A percentile compares a stretch with the other conserved stretches of the same genome.
phyloP scores from a whole-genome alignment of 495 filamentous ascomycete species.

The Xylaria palmicola region DNA sequence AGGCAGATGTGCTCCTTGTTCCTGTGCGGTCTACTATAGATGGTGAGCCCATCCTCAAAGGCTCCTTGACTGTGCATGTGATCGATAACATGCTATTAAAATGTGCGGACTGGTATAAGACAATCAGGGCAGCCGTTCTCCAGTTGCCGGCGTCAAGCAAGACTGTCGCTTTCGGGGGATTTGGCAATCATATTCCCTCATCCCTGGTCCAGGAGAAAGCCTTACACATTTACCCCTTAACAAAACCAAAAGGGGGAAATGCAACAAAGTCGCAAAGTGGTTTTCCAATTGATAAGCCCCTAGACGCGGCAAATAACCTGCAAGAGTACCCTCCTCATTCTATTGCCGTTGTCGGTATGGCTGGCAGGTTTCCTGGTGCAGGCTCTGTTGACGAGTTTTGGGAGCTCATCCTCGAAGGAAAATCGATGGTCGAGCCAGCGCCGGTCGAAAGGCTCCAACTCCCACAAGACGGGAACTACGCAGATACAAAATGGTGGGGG shows the following conservation, averaged over 20 bases:
- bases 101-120: not conserved
- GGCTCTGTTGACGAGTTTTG: slow-evolving; percentile 29
- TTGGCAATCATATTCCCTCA: slow-evolving; percentile 1
- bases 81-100: not conserved
- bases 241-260: not conserved
- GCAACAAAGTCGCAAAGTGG: not conserved
- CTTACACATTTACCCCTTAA: not conserved
- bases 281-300: not conserved
- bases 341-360: slow-evolving; percentile 50
- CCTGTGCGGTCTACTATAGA: slow-evolving; percentile 19
- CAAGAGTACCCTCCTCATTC: slow-evolving; percentile 9
- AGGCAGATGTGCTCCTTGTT: not conserved
- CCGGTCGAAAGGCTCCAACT: slow-evolving; percentile 8
- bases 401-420: slow-evolving; percentile 23
- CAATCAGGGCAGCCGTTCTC: not conserved
- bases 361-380: slow-evolving; percentile 47
- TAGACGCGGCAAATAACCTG: not conserved
- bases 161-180: not conserved
- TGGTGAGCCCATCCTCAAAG: slow-evolving; percentile 12
- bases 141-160: not conserved
- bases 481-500: slow-evolving; percentile 23
- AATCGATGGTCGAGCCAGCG: slow-evolving; percentile 8
- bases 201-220: not conserved
- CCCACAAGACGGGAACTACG: slow-evolving; percentile 23
- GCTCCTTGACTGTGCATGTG: slow-evolving; percentile 1